Conservation (phyloP, 2,329 filamentous ascomycete species). For the Pyrenochaeta sp. region DNA sequence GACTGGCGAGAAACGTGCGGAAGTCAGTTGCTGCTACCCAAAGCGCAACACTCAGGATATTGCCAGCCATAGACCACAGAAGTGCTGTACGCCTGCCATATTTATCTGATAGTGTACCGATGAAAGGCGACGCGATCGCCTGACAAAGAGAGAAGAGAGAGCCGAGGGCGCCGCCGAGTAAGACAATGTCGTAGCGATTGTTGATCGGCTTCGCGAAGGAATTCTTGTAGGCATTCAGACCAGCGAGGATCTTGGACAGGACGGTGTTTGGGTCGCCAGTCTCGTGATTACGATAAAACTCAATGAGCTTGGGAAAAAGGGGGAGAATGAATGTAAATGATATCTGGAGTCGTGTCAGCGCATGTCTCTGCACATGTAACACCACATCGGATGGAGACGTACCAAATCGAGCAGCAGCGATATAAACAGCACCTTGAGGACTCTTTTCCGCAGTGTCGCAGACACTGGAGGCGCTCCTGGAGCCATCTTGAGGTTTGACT, state of each 20-base stretch:
- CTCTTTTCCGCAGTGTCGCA: slow-evolving; percentile 71
- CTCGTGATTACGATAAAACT: slow-evolving; percentile 93
- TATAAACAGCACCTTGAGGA: slow-evolving; percentile 85
- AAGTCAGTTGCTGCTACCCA: slow-evolving; percentile 96
- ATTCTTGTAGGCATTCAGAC: slow-evolving; percentile 93
- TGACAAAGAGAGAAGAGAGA: slow-evolving; percentile 94
- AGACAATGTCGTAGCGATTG: slow-evolving; percentile 94
- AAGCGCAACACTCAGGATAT: slow-evolving; percentile 89
- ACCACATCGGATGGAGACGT: slow-evolving; percentile 47
- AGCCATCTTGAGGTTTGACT: slow-evolving; percentile 19
- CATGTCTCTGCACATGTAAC: slow-evolving; percentile 6
- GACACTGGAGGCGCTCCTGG: slow-evolving; percentile 46
- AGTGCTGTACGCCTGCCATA: slow-evolving; percentile 88
- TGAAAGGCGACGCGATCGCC: slow-evolving; percentile 88
- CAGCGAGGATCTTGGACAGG: slow-evolving; percentile 79
- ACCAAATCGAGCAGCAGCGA: slow-evolving; percentile 91
- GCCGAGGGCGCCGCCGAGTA: slow-evolving; percentile 90
- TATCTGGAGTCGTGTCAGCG: slow-evolving; percentile 65
- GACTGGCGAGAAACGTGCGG: slow-evolving; percentile 91
- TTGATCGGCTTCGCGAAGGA: slow-evolving; percentile 92
- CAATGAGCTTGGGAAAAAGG: slow-evolving; percentile 91
- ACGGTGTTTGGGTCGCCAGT: slow-evolving; percentile 66
- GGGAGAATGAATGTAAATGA: slow-evolving; percentile 99
- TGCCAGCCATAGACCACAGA: slow-evolving; percentile 89
- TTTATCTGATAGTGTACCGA: slow-evolving; percentile 85